A percentile compares a stretch with the other conserved stretches of the same genome.
Evolutionary conservation across 768 basidiomycete species (phyloP).

Genomic region (Termitomyces sp.): DNA sequence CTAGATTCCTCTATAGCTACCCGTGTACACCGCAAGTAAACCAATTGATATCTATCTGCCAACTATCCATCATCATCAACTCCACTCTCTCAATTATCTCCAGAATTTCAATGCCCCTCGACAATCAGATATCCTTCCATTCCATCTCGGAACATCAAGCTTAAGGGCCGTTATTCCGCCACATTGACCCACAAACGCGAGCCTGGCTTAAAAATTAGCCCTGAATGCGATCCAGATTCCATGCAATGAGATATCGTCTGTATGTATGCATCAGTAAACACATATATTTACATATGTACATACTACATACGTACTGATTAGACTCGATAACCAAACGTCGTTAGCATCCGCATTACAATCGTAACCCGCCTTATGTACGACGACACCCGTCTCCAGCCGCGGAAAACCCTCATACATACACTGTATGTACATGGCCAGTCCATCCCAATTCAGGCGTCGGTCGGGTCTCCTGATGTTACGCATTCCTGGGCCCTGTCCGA

Average conservation of each 20-base stretch:
- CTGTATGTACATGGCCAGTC: too few relatives aligned
- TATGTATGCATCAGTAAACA: background rate
- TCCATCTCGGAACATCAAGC: background rate
- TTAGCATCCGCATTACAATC: background rate
- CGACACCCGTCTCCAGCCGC: background rate
- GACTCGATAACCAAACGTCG: too few relatives aligned
- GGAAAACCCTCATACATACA: too few relatives aligned
- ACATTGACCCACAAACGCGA: background rate
- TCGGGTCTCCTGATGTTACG: background rate
- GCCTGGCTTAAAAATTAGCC: background rate
- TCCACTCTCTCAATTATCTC: background rate
- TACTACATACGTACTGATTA: too few relatives aligned
- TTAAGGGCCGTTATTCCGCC: background rate
- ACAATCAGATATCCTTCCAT: background rate
- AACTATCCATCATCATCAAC: background rate
- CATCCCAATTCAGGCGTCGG: background rate
- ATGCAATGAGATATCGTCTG: background rate
- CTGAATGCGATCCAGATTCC: background rate
- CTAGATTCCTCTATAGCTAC: background rate
- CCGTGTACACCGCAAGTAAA: background rate
- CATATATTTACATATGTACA: background rate
- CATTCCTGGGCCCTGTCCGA: background rate
- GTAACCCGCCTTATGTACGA: background rate
- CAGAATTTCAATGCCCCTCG: background rate
- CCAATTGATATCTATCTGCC: background rate